Base-by-base conservation (phyloP, 2,329 filamentous ascomycete species). In the Sporothrix schenckii region DNA sequence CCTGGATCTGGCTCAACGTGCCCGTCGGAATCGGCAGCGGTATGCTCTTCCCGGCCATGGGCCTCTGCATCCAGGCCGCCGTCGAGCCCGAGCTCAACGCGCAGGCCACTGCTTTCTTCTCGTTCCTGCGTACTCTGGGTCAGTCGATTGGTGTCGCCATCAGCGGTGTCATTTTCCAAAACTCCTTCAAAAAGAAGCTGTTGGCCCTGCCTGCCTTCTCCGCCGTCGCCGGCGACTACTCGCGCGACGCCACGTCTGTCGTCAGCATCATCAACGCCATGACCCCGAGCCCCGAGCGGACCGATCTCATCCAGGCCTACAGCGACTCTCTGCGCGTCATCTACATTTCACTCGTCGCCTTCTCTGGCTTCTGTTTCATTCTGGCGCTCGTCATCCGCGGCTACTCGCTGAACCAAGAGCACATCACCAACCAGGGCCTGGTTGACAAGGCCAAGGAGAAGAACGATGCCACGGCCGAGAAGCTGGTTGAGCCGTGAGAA, bases 211-310 rank as follows among this genome's bases (percentile, higher is more conserved):
- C 73, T 16, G 70, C 58, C 19, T 71, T 73, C 56, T 68, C 72
- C 14, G 11, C 4, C 21, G n/a, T 69, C 2, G 80, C 73, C 70
- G 77, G 82, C 61, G 80, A 80, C 34, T 86, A 86, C 73, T 85
- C 85, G n/a, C 81, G 81, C 69, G 86, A 89, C 75, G 85, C 87
- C 0, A 85, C 86, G 0, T 63, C 0, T 76, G 52, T 89, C n/a
- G 85, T 88, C 0, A 79, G 85, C 72, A 78, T 87, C 66, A 85
- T 89, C 75, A 82, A 84, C 73, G 73, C 74, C 0, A 85, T 88
- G 82, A 79, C 81, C 2, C 14, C 66, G 27, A 30, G 3, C 77
- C 77, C 9, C 81, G 81, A 66, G 77, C 86, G 83, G 74, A 78
- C 79, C 2, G 19, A 34, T 30, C 67, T 75, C 30, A 30, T 72